Conservation (phyloP, 179 eudicot species). For the Beta macrorhiza region DNA sequence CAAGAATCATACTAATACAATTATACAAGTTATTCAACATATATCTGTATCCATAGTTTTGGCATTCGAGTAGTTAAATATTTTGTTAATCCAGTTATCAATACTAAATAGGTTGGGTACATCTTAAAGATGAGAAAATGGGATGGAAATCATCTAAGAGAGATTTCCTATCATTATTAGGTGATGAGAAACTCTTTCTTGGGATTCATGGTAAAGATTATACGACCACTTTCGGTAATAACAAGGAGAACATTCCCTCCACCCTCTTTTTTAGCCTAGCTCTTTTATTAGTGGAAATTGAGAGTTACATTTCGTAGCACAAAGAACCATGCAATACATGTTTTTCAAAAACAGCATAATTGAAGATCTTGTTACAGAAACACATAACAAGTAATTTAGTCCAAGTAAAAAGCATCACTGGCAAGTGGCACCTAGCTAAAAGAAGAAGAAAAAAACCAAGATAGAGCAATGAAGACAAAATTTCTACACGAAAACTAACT, state of each 20-base stretch:
- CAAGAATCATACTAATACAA: too few species aligned
- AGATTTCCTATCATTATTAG: not conserved
- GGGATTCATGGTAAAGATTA: not conserved
- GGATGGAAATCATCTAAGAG: not conserved
- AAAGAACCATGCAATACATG: slow-evolving; percentile 6
- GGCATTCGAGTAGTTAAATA: too few species aligned
- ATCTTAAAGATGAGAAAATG: too few species aligned
- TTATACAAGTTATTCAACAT: too few species aligned
- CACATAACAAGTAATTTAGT: slow-evolving; percentile 6
- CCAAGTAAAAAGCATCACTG: slow-evolving; percentile 3
- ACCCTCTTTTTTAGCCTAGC: not conserved
- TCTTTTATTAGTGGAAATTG: slow-evolving; percentile 2
- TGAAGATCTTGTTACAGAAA: slow-evolving; percentile 8
- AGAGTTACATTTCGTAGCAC: slow-evolving; percentile 21
- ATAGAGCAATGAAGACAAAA: slow-evolving; percentile 8
- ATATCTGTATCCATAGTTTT: too few species aligned
- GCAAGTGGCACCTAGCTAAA: not conserved
- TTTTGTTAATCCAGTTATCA: too few species aligned
- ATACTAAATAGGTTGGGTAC: too few species aligned
- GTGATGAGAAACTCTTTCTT: not conserved
- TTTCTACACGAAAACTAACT: slow-evolving; percentile 8
- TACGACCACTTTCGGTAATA: not conserved
- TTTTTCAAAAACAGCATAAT: not conserved
- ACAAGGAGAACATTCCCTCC: not conserved
- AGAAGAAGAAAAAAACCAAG: not conserved